phyloP scores from a whole-genome alignment of 164 flowering plant species.

The Macadamia integrifolia region DNA sequence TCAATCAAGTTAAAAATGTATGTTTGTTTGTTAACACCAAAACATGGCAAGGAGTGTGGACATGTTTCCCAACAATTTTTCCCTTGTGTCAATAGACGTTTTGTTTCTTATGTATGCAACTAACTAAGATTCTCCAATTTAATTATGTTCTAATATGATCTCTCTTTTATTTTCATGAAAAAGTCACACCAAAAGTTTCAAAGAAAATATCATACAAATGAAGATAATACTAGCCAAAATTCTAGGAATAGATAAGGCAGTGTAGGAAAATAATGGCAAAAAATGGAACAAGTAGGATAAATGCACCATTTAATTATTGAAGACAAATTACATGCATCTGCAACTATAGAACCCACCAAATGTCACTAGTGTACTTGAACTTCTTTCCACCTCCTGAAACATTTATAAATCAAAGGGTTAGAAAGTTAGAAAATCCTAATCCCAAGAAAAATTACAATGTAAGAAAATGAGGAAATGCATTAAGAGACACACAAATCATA shows the following conservation, averaged over 20 bases:
- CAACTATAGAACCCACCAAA: constrained; percentile 46
- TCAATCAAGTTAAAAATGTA: too few relatives aligned
- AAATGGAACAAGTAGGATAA: neutral
- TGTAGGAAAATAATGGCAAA: neutral
- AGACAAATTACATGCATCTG: neutral
- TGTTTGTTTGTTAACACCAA: too few relatives aligned
- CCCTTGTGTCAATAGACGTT: too few relatives aligned
- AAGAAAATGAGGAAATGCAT: neutral
- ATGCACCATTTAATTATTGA: neutral
- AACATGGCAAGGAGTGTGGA: too few relatives aligned
- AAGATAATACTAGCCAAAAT: neutral
- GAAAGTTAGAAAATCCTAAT: neutral
- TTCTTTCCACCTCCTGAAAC: constrained; percentile 88
- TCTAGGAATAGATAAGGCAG: neutral
- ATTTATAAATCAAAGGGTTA: constrained; percentile 3
- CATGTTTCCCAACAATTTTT: too few relatives aligned
- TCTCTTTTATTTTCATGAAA: neutral
- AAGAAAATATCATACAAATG: neutral
- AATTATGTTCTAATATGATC: too few relatives aligned
- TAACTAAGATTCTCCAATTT: too few relatives aligned
- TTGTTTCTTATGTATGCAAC: too few relatives aligned
- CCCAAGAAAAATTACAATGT: neutral
- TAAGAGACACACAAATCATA: neutral
- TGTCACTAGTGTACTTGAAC: constrained; percentile 62
- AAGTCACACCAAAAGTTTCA: neutral